Conservation (phyloP, 176 grass and related monocot species). For the Lolium perenne region DNA sequence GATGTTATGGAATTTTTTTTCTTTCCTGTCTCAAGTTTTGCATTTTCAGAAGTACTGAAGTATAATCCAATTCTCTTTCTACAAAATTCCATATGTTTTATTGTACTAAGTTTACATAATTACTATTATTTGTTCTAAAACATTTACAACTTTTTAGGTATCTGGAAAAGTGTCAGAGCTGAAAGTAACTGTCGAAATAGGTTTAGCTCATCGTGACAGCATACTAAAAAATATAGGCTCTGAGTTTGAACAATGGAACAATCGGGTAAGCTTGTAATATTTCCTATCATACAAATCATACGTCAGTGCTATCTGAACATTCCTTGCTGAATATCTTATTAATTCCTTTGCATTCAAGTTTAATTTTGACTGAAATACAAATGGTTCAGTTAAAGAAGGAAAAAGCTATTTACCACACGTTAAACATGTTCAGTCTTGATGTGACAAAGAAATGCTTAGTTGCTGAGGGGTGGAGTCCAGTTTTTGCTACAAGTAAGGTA, state of each 20-base stretch:
- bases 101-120: not conserved
- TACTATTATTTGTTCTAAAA: slow-evolving; percentile 37
- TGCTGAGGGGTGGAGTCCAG: slow-evolving; percentile 93
- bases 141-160: slow-evolving; percentile 56
- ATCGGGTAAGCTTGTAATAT: slow-evolving; percentile 57
- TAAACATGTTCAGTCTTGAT: slow-evolving; percentile 98
- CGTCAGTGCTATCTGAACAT: not conserved
- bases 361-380: slow-evolving; percentile 28
- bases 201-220: slow-evolving; percentile 75
- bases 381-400: slow-evolving; percentile 78
- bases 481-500: slow-evolving; percentile 86
- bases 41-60: not conserved
- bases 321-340: not conserved
- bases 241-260: slow-evolving; percentile 92
- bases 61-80: not conserved
- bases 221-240: slow-evolving; percentile 82
- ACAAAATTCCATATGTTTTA: not conserved
- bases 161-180: slow-evolving; percentile 76
- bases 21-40: not conserved
- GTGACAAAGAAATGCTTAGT: slow-evolving; percentile 98
- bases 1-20: not conserved
- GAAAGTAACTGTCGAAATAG: slow-evolving; percentile 88
- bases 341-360: slow-evolving; percentile 29
- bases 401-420: slow-evolving; percentile 91
- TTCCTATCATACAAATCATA: not conserved